Base-by-base conservation (phyloP, 2,329 filamentous ascomycete genomes). In the Lizonia empirigonia region DNA sequence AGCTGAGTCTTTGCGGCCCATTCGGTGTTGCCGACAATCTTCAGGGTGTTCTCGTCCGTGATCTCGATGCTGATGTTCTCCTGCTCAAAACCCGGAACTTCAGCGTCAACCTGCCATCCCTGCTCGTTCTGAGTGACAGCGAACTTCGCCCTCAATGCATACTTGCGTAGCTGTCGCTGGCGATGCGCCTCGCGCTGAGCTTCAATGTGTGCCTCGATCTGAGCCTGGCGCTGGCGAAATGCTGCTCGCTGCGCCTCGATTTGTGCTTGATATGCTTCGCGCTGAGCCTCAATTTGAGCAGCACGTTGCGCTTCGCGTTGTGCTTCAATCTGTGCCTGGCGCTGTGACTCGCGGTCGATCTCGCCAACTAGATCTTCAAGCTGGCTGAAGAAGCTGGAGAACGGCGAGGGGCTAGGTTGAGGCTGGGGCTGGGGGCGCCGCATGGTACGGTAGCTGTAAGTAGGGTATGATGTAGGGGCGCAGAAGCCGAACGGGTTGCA, bases 61-160 rank as follows among this genome's bases (percentile, higher is more conserved):
- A 71, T 56, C 38, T 72, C 68, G 40, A 73, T 70, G 35, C 45
- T 63, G 44, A 73, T 65, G 47, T 73, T 67, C n/a, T 71, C 59
- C 52, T 70, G 67, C 16, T 63, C 56, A 50, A 73, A 72, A 3
- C 68, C 68, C 2, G 63, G 63, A 8, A 72, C 49, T 18, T 71
- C 67, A 27, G 65, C 70, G 23, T 70, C 55, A 13, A 73, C 56
- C 44, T 68, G 59, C 53, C 68, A 73, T 32, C 65, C 67, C 39
- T 68, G 62, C 22, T 67, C 55, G 33, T 53, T 59, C 50, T 65
- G 63, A 27, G 56, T 60, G 22, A 73, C 64, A 18, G 65, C 57
- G 50, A 73, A 73, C 23, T 64, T 55, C 10, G 67, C 67, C 33
- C 63, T 64, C 33, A 67, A 53, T 20, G 62, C 59, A 30, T 60